Base-by-base conservation (phyloP, 257 asterid species). In the Gentiana dahurica region DNA sequence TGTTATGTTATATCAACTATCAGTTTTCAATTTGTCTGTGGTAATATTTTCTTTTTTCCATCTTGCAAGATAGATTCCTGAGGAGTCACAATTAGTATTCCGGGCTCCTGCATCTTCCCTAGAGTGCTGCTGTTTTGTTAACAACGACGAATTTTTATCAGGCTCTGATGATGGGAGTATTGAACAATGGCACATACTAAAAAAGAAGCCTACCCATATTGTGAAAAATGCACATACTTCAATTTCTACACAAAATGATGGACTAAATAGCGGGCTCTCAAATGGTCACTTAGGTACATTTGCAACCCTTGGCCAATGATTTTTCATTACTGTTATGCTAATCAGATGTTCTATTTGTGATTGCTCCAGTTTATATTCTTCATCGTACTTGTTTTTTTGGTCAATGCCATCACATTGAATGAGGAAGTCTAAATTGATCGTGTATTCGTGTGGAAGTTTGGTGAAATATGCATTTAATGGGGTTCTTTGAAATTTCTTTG, bases 81-180 rank as follows among this genome's bases (percentile, higher is more conserved):
- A 91, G 78, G 96, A 85, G 74, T 82, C 89, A 64, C 98, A 91
- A 67, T 72, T 87, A 64, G 56, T 87, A 63, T 91, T 74, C 77
- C 86, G 96, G 58, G 92, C 95, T 59, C 77, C 95, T 36, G 89
- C 89, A 8, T 69, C 94, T 45, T 80, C 95, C 54, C 73, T 91
- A 50, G 98, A 91, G 55, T 80, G 95, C 72, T 76, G 98, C 72
- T 87, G 98, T 74, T 91, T 82, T 67, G 81, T 91, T 61, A 77
- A 57, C 70, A 85, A 87, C 60, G 94, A 91, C 37, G 98, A 91
- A 61, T 87, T 91, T 74, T 71, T 91, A 69, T 85, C 98, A 50
- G 98, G 98, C 41, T 91, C 96, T 34, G 96, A 83, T 79, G 98
- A 91, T 78, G 98, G 98, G 68, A 85, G 94, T 61, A 72, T 91